Evolutionary conservation across 352 stramenopile species (phyloP).

Genomic region (Pythium monospermum): DNA sequence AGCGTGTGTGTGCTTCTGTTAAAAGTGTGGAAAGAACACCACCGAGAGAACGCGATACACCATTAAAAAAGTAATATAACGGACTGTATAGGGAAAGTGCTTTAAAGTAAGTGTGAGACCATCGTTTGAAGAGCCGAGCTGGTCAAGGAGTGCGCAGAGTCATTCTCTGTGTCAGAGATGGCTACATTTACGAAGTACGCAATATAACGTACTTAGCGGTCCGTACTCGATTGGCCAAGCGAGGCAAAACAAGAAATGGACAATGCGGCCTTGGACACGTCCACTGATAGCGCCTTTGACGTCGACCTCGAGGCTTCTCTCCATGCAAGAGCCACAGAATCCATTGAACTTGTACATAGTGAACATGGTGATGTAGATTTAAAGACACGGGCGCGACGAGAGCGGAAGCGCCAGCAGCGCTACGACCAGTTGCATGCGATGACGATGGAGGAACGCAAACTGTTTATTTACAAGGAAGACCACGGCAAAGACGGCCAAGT

Average conservation of each 20-base stretch:
- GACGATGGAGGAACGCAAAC: slow-evolving; percentile 48
- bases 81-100: no score
- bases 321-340: neutral
- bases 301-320: no score
- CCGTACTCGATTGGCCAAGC: neutral
- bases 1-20: no score
- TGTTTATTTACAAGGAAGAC: slow-evolving; percentile 42
- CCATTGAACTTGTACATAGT: neutral
- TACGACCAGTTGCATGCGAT: slow-evolving; percentile 55
- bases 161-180: no score
- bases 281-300: no score
- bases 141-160: no score
- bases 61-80: no score
- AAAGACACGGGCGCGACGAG: slow-evolving; percentile 14
- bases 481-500: slow-evolving; percentile 26
- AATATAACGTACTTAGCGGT: slow-evolving; percentile 1
- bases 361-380: slow-evolving; percentile 4
- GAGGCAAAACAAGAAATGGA: slow-evolving; percentile 3
- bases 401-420: slow-evolving; percentile 47
- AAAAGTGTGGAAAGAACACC: no score
- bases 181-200: slow-evolving; percentile 9
- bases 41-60: no score
- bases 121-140: no score
- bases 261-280: no score
- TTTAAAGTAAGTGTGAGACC: no score